Conservation (phyloP, 2,329 filamentous ascomycete species). For the Ambrosiella cleistominuta region DNA sequence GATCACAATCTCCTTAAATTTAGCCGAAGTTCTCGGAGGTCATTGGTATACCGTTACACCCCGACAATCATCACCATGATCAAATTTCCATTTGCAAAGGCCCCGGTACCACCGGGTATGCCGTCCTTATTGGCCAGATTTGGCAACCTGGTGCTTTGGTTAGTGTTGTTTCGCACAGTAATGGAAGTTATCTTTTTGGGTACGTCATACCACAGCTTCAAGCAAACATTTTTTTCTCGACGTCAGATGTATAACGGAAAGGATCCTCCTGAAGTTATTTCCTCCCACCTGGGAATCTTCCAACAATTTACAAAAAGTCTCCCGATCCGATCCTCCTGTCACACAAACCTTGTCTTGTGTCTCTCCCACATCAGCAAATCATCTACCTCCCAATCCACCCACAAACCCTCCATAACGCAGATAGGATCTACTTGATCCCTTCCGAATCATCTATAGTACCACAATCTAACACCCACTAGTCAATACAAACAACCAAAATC, state of each 20-base stretch:
- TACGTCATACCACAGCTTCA: neutral
- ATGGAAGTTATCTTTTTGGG: neutral
- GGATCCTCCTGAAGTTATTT: neutral
- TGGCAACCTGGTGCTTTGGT: neutral
- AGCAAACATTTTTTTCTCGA: neutral
- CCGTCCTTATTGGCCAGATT: neutral
- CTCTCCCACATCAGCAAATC: too few relatives aligned
- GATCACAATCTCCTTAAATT: neutral
- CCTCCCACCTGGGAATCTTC: neutral
- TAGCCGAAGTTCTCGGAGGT: too few relatives aligned
- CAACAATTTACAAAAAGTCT: too few relatives aligned
- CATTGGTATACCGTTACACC: too few relatives aligned
- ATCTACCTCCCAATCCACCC: too few relatives aligned
- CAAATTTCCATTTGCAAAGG: neutral
- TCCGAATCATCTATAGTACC: neutral
- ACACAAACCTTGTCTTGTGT: too few relatives aligned
- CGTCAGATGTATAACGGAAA: too few relatives aligned
- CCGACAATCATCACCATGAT: neutral
- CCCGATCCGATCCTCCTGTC: too few relatives aligned
- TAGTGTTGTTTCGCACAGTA: neutral
- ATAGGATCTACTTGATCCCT: too few relatives aligned
- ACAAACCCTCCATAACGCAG: too few relatives aligned
- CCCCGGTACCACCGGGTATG: neutral
- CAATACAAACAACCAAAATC: neutral
- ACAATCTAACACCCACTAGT: neutral